Percentiles rank a stretch among this genome's conserved stretches.
Evolutionary conservation across 768 basidiomycete genomes (phyloP).

Genomic region (Leccinum olivaceopallidum): DNA sequence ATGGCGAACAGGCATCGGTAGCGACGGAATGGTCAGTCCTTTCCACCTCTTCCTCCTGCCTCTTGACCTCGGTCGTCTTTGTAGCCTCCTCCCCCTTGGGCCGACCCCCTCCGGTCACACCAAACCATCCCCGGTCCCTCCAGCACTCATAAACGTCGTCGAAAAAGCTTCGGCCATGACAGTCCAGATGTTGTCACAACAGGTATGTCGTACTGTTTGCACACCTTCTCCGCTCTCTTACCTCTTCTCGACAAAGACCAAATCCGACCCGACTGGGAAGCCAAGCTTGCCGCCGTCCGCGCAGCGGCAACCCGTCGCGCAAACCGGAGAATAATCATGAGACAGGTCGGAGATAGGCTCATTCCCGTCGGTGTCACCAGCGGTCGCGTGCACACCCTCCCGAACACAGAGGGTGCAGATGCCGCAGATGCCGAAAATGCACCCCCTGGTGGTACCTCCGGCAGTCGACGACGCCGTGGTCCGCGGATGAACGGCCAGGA

Average conservation of each 20-base stretch:
- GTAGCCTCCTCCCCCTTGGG: slow-evolving; percentile 47
- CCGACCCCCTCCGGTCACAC: slow-evolving; percentile 52
- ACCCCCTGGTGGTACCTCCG: slow-evolving; percentile 35
- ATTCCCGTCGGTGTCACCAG: slow-evolving; percentile 97
- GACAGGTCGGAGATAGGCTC: slow-evolving; percentile 95
- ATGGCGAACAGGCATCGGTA: slow-evolving; percentile 80
- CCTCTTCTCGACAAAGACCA: slow-evolving; percentile 58
- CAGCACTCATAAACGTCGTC: slow-evolving; percentile 66
- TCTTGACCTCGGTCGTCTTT: slow-evolving; percentile 3
- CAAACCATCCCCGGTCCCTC: slow-evolving; percentile 39
- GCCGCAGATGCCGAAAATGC: slow-evolving; percentile 41
- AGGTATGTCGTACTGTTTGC: slow-evolving; percentile 48
- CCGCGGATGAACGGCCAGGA: slow-evolving; percentile 52
- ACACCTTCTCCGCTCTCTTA: slow-evolving; percentile 12
- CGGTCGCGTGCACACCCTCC: slow-evolving; percentile 71
- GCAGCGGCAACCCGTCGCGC: slow-evolving; percentile 96
- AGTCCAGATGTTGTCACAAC: slow-evolving; percentile 90
- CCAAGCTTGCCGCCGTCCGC: slow-evolving; percentile 89
- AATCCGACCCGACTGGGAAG: slow-evolving; percentile 98
- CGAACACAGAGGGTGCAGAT: slow-evolving; percentile 54
- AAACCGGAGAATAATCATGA: slow-evolving; percentile 95
- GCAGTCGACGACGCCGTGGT: slow-evolving; percentile 61
- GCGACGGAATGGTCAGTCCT: slow-evolving; percentile 63
- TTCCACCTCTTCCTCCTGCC: not conserved
- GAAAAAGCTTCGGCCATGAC: slow-evolving; percentile 87